Evolutionary conservation across 441 rosid species (phyloP).

Genomic region (Daphne laureola): DNA sequence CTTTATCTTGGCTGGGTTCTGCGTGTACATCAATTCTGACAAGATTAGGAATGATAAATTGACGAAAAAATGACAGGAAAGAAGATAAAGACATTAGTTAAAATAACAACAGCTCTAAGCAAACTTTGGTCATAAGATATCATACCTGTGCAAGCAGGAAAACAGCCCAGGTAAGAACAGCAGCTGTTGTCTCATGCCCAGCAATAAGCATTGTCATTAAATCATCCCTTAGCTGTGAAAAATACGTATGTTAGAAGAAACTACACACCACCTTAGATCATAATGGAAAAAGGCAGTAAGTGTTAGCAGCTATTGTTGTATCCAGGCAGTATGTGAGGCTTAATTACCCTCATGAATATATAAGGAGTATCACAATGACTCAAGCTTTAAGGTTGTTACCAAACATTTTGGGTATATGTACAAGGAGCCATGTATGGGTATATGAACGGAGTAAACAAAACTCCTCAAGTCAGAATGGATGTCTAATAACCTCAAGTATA

Average conservation of each 20-base stretch:
- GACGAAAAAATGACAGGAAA: not conserved
- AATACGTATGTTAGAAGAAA: conserved; percentile 1
- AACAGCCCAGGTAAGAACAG: conserved; percentile 96
- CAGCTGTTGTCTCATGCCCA: conserved; percentile 96
- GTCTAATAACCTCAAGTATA: no score
- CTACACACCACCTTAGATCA: not conserved
- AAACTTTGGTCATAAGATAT: conserved; percentile 10
- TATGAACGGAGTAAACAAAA: no score
- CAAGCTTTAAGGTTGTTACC: no score
- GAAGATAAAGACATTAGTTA: not conserved
- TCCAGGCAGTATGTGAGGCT: no score
- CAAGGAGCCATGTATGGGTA: no score
- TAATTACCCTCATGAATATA: no score
- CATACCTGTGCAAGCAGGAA: conserved; percentile 84
- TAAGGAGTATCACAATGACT: no score
- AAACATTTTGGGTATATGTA: no score
- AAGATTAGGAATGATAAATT: not conserved
- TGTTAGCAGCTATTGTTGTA: no score
- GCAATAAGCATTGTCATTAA: conserved; percentile 95
- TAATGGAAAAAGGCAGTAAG: no score
- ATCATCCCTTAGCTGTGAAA: conserved; percentile 80
- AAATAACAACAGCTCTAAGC: not conserved
- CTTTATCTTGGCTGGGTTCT: conserved; percentile 73
- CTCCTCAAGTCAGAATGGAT: no score
- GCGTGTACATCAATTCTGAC: conserved; percentile 20